Evolutionary conservation across 192 early-diverging fungal genomes (phyloP).

Genomic region (Coemansia sp.): DNA sequence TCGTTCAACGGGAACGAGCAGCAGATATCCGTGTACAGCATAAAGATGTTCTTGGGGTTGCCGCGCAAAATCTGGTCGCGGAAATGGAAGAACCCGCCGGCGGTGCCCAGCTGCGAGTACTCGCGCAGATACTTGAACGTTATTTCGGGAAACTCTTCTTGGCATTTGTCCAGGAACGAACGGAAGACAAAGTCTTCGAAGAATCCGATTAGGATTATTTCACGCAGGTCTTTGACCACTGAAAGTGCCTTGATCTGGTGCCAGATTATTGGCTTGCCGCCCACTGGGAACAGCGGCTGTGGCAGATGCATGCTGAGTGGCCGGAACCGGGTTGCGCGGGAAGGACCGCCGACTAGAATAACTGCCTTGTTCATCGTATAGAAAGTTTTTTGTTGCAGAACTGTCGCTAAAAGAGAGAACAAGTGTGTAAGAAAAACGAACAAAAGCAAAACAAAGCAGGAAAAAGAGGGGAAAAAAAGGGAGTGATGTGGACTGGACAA

Average conservation of each 20-base stretch:
- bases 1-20: constrained; percentile 88
- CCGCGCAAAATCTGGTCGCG: constrained; percentile 95
- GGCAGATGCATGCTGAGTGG: constrained; percentile 94
- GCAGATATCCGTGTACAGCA: constrained; percentile 96
- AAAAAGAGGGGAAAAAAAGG: background rate
- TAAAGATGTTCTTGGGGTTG: constrained; percentile 88
- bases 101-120: constrained; percentile 95
- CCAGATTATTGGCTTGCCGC: constrained; percentile 92
- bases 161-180: constrained; percentile 80
- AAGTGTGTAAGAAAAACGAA: background rate
- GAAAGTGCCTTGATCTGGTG: constrained; percentile 95
- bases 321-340: constrained; percentile 95
- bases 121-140: constrained; percentile 95
- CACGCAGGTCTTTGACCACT: constrained; percentile 82
- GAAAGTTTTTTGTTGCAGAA: background rate
- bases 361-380: constrained; percentile 74
- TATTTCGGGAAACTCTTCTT: constrained; percentile 83
- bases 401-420: background rate
- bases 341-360: constrained; percentile 97
- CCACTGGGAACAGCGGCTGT: constrained; percentile 98
- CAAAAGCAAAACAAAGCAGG: background rate
- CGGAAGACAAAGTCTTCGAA: constrained; percentile 95
- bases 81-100: constrained; percentile 97
- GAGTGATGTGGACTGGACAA: background rate
- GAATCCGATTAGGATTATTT: constrained; percentile 95